Conservation (phyloP, 305 asterid species). For the Fraxinus floribunda region DNA sequence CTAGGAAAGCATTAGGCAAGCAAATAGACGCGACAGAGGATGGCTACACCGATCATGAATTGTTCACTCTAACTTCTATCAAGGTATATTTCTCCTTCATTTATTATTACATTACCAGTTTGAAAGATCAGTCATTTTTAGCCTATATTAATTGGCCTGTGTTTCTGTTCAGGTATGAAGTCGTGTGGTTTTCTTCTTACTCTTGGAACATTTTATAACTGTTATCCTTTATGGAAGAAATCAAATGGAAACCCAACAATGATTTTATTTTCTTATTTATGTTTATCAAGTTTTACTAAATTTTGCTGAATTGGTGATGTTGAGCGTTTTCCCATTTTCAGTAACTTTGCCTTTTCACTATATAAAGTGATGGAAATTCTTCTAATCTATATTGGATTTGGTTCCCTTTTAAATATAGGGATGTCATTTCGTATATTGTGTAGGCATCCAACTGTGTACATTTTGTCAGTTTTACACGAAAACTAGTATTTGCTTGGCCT, state of each 20-base stretch:
- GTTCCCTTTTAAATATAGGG: neutral
- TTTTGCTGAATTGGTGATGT: neutral
- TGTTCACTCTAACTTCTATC: slow-evolving; percentile 70
- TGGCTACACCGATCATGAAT: slow-evolving; percentile 69
- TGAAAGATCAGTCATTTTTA: neutral
- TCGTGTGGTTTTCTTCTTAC: neutral
- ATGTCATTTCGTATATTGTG: neutral
- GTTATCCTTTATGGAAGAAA: neutral
- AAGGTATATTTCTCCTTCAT: slow-evolving; percentile 30
- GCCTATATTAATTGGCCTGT: neutral
- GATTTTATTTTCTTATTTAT: neutral
- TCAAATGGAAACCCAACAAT: neutral
- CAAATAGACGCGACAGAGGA: slow-evolving; percentile 69
- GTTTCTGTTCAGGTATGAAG: neutral
- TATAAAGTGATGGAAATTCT: too few relatives aligned
- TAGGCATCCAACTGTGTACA: neutral
- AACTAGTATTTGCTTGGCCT: neutral
- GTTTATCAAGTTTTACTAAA: neutral
- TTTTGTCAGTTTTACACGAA: neutral
- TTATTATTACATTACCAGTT: neutral
- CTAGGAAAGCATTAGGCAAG: slow-evolving; percentile 78
- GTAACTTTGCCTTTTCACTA: neutral
- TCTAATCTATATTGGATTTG: neutral
- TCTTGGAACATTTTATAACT: neutral
- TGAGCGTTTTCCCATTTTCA: neutral